Percentiles rank a stretch among this genome's conserved stretches.
Evolutionary conservation across 2,329 filamentous ascomycete genomes (phyloP).

Genomic region (Arachnopeziza araneosa): DNA sequence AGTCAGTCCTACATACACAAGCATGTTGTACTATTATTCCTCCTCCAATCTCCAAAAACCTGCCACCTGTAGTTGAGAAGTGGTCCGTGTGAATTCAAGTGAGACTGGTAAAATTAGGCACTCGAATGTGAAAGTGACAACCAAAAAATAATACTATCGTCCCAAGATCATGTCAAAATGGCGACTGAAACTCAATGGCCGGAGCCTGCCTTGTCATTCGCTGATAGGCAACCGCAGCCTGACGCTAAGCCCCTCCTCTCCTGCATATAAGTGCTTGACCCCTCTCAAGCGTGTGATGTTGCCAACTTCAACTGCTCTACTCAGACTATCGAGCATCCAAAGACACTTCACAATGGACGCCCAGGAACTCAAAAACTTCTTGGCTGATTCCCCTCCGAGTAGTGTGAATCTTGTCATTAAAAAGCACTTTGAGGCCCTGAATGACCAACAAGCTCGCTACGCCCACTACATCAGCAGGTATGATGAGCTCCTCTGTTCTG

Average conservation of each 20-base stretch:
- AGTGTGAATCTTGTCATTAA: slow-evolving; percentile 86
- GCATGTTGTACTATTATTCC: too few relatives aligned
- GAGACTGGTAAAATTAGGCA: background rate
- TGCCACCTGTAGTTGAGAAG: background rate
- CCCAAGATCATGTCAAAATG: slow-evolving; percentile 10
- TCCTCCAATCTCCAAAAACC: too few relatives aligned
- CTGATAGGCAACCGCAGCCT: slow-evolving; percentile 8
- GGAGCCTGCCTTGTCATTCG: slow-evolving; percentile 4
- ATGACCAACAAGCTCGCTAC: slow-evolving; percentile 77
- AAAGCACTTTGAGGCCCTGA: slow-evolving; percentile 80
- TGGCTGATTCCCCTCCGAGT: slow-evolving; percentile 84
- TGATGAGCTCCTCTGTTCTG: slow-evolving; percentile 20
- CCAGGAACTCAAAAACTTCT: slow-evolving; percentile 65
- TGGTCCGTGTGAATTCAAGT: background rate
- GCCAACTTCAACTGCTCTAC: slow-evolving; percentile 10
- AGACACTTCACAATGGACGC: slow-evolving; percentile 44
- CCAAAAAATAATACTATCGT: background rate
- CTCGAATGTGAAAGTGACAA: background rate
- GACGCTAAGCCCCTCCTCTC: slow-evolving; percentile 5
- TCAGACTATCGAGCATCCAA: slow-evolving; percentile 19
- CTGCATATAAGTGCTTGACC: slow-evolving; percentile 3
- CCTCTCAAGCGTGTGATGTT: slow-evolving; percentile 14
- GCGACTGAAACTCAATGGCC: background rate
- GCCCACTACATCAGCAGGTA: slow-evolving; percentile 84
- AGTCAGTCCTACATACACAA: too few relatives aligned